A percentile compares a stretch with the other conserved stretches of the same genome.
phyloP scores from a whole-genome alignment of 768 basidiomycete genomes.

The Phlegmacium glaucopus region DNA sequence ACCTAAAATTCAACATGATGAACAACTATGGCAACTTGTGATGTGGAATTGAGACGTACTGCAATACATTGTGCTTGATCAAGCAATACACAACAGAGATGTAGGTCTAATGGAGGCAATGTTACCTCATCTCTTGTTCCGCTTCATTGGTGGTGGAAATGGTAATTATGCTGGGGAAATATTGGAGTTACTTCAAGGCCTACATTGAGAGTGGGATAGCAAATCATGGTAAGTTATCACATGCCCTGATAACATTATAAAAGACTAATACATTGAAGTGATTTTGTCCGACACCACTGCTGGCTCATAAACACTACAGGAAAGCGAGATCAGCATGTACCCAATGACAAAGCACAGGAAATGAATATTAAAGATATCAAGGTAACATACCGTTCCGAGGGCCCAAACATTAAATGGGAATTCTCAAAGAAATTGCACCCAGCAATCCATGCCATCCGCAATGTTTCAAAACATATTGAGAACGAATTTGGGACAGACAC shows the following conservation, averaged over 20 bases:
- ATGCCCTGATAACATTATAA: neutral
- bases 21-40: slow-evolving; percentile 21
- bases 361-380: slow-evolving; percentile 36
- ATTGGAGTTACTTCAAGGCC: slow-evolving; percentile 30
- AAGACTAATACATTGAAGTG: slow-evolving; percentile 4
- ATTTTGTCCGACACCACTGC: slow-evolving; percentile 24
- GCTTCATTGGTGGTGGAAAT: slow-evolving; percentile 32
- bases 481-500: slow-evolving; percentile 19
- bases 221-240: neutral
- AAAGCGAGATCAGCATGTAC: slow-evolving; percentile 13
- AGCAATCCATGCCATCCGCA: slow-evolving; percentile 24
- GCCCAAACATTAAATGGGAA: slow-evolving; percentile 28
- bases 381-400: slow-evolving; percentile 29
- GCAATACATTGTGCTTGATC: slow-evolving; percentile 30
- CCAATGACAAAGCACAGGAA: slow-evolving; percentile 32
- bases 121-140: slow-evolving; percentile 27
- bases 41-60: slow-evolving; percentile 36
- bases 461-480: slow-evolving; percentile 23
- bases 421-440: slow-evolving; percentile 30
- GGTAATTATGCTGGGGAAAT: slow-evolving; percentile 30
- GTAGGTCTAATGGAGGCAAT: slow-evolving; percentile 32
- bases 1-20: slow-evolving; percentile 20
- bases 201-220: slow-evolving; percentile 26
- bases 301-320: slow-evolving; percentile 31
- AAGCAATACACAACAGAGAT: slow-evolving; percentile 35